Percentiles rank a stretch among this genome's conserved stretches.
Conservation (phyloP, 305 asterid genomes). For the Plantago coronopus region DNA sequence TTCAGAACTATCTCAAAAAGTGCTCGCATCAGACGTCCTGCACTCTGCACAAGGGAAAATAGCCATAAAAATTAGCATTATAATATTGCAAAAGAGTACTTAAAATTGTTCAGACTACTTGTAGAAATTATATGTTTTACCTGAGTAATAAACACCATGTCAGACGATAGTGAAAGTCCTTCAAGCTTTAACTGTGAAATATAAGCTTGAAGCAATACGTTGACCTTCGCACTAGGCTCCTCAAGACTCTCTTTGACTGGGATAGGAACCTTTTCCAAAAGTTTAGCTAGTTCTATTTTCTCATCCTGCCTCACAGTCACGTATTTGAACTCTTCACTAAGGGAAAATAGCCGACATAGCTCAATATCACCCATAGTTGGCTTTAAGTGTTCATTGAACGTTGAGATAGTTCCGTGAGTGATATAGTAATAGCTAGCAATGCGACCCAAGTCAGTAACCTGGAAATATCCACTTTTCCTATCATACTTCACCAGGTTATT, state of each 20-base stretch:
- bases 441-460: slow-evolving; percentile 96
- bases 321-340: slow-evolving; percentile 88
- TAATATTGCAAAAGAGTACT: neutral
- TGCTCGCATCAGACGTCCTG: slow-evolving; percentile 91
- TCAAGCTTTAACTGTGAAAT: slow-evolving; percentile 95
- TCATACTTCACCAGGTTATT: slow-evolving; percentile 88
- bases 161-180: slow-evolving; percentile 87
- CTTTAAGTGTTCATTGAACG: slow-evolving; percentile 88
- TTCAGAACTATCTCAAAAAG: slow-evolving; percentile 83
- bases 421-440: slow-evolving; percentile 94
- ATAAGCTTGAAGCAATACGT: slow-evolving; percentile 88
- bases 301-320: slow-evolving; percentile 95
- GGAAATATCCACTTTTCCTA: slow-evolving; percentile 93
- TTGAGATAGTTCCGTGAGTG: slow-evolving; percentile 79
- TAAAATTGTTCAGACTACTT: slow-evolving; percentile 1
- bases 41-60: slow-evolving; percentile 61
- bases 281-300: slow-evolving; percentile 93
- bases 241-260: slow-evolving; percentile 91
- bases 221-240: slow-evolving; percentile 94
- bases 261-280: slow-evolving; percentile 79
- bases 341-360: slow-evolving; percentile 92
- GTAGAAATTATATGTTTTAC: slow-evolving; percentile 23
- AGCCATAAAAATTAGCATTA: neutral
- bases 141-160: slow-evolving; percentile 93
- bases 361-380: slow-evolving; percentile 95